These are phyloP conservation scores for Pneumocystis jirovecii DNA, from an alignment of 1,139 yeast genomes.

Conservation along the genomic window DNA sequence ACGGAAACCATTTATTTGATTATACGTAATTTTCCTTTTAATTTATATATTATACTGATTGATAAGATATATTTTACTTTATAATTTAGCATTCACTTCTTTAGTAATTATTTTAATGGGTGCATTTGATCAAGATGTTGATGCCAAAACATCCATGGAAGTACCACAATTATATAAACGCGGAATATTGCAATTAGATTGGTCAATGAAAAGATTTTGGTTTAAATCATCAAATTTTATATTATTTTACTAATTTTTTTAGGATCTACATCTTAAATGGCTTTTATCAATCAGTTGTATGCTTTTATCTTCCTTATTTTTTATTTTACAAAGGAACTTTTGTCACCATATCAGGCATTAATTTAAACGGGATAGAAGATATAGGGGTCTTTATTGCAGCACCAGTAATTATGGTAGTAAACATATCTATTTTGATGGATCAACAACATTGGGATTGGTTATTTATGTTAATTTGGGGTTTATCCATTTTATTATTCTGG, in stretches of 20 bases:
- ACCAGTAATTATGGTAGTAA: slow-evolving; percentile 67
- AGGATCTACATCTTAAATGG: slow-evolving; percentile 69
- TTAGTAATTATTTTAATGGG: slow-evolving; percentile 85
- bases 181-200: slow-evolving; percentile 72
- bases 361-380: slow-evolving; percentile 69
- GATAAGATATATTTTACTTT: slow-evolving; percentile 69
- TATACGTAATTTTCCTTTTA: slow-evolving; percentile 24
- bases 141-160: slow-evolving; percentile 59
- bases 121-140: slow-evolving; percentile 83
- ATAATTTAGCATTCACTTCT: slow-evolving; percentile 88
- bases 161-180: slow-evolving; percentile 83
- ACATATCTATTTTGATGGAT: slow-evolving; percentile 61
- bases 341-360: slow-evolving; percentile 46
- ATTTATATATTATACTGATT: not conserved
- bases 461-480: slow-evolving; percentile 41
- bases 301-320: slow-evolving; percentile 78
- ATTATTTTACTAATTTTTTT: not conserved
- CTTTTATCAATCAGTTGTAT: slow-evolving; percentile 66
- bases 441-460: slow-evolving; percentile 95
- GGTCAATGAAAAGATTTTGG: slow-evolving; percentile 69
- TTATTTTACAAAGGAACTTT: slow-evolving; percentile 43
- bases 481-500: slow-evolving; percentile 48
- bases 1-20: slow-evolving; percentile 83
- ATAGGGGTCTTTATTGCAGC: slow-evolving; percentile 70
- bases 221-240: not conserved